Percentiles rank a stretch among this genome's conserved stretches.
Evolutionary conservation across 2,329 filamentous ascomycete genomes (phyloP).

Genomic region (Aspergillus terreus): DNA sequence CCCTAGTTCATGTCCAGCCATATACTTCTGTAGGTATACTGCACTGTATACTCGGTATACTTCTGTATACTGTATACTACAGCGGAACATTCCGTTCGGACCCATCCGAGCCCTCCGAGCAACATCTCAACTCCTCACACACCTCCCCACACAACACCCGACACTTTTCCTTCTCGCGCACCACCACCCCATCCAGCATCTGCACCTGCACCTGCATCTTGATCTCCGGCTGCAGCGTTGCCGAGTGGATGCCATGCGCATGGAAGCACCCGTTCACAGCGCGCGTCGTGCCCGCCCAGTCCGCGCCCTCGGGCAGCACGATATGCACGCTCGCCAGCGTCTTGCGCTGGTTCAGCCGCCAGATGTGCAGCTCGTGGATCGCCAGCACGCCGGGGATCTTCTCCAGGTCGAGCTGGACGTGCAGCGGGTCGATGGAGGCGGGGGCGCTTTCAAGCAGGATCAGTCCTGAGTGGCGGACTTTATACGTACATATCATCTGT

Average conservation of each 20-base stretch:
- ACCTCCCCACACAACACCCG: slow-evolving; percentile 51
- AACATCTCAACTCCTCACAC: slow-evolving; percentile 54
- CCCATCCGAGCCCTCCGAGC: slow-evolving; percentile 14
- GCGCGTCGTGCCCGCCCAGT: slow-evolving; percentile 59
- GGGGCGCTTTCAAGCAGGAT: slow-evolving; percentile 69
- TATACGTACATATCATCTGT: background rate
- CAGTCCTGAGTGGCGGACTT: slow-evolving; percentile 43
- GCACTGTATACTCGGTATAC: too few species aligned
- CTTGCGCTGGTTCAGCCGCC: slow-evolving; percentile 68
- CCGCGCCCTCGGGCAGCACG: slow-evolving; percentile 54
- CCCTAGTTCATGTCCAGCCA: too few species aligned
- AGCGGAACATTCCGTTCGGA: too few species aligned
- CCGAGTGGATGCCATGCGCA: slow-evolving; percentile 69
- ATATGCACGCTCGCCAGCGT: slow-evolving; percentile 67
- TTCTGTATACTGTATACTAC: too few species aligned
- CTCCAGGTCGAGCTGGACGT: slow-evolving; percentile 67
- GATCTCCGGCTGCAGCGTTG: slow-evolving; percentile 66
- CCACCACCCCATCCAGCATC: slow-evolving; percentile 11
- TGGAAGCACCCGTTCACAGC: slow-evolving; percentile 67
- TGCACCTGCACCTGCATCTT: slow-evolving; percentile 10
- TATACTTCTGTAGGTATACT: too few species aligned
- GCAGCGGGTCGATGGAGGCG: slow-evolving; percentile 53
- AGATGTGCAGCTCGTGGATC: slow-evolving; percentile 70
- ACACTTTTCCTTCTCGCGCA: slow-evolving; percentile 41
- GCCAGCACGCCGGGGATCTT: slow-evolving; percentile 65